Percentiles rank a stretch among this genome's conserved stretches.
These are phyloP conservation scores for Vigna hirtella DNA, from an alignment of 306 rosid species.

Conservation along the genomic window DNA sequence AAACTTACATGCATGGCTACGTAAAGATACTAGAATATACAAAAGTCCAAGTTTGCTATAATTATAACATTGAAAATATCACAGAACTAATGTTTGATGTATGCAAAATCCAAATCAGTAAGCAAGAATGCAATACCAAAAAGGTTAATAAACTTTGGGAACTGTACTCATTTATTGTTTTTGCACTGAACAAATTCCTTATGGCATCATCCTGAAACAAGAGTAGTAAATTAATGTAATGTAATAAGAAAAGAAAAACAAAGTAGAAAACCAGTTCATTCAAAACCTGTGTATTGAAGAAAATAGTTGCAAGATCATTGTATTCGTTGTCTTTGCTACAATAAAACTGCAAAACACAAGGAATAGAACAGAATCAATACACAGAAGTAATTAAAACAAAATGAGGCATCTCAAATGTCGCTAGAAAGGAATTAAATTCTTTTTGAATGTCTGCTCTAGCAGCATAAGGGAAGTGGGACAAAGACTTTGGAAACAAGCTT, in stretches of 20 bases:
- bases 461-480: neutral
- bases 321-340: conserved; percentile 92
- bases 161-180: conserved; percentile 93
- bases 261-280: conserved; percentile 27
- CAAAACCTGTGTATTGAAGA: conserved; percentile 94
- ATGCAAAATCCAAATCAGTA: conserved; percentile 25
- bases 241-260: conserved; percentile 34
- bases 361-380: conserved; percentile 40
- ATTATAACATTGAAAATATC: conserved; percentile 34
- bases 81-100: neutral
- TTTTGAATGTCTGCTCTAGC: conserved; percentile 1
- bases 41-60: conserved; percentile 8
- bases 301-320: conserved; percentile 98
- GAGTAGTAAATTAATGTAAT: conserved; percentile 34
- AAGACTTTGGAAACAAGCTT: conserved; percentile 12
- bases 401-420: conserved; percentile 22
- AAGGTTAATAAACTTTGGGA: conserved; percentile 93
- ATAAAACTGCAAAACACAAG: conserved; percentile 66
- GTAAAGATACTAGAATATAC: conserved; percentile 30
- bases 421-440: conserved; percentile 35
- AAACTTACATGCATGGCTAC: conserved; percentile 33
- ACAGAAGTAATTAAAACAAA: conserved; percentile 34
- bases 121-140: conserved; percentile 70
- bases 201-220: conserved; percentile 94
- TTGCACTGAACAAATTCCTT: conserved; percentile 97